Evolutionary conservation across 1,284 basidiomycete genomes (phyloP), one percentile per base, ranked within the genome.

Genomic region (Cystobasidium slooffiae): DNA sequence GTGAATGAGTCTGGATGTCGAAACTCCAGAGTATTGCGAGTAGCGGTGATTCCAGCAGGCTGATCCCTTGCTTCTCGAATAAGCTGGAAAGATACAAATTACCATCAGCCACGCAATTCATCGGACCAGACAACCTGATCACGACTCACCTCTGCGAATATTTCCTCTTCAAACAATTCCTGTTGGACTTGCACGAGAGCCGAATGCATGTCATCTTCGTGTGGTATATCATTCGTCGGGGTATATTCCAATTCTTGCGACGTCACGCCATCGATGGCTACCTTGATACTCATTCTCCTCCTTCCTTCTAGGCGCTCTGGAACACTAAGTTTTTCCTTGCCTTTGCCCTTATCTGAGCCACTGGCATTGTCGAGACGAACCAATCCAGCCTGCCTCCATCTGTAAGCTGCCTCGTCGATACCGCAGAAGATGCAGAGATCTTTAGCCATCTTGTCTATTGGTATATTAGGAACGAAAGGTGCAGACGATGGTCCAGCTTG

Each of bases 391-490:
- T 47, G 49, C n/a, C 70, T 46, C 70, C 70, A 73, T 43, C 51
- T 49, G 18, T 64, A 39, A 10, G 31, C 43, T 8, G 70, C 62
- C 20, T 73, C 70, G 14, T 73, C 63, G 10, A 73, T 66, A 6
- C 70, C 70, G 49, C 70, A 73, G 44, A 73, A 73, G 12, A 73
- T 63, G 46, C 70, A 73, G n/a, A 73, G 46, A 39, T 73, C 70
- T 37, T 52, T 73, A 18, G 70, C 61, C 62, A 73, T 65, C 44
- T 51, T 65, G 22, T 73, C 70, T n/a, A 73, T 18, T 31, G 62
- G 63, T 24, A 73, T 52, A 31, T 44, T 68, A 22, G 53, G 52
- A 3, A 51, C 2, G 43, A 39, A 56, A 8, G 64, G 49, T 16
- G 43, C 43, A 22, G 24, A 37, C 5, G 52, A 56, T 20, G 62